Evolutionary conservation across 306 rosid species (phyloP), one percentile per base, ranked within the genome.

Genomic region (Mimosa pudica): DNA sequence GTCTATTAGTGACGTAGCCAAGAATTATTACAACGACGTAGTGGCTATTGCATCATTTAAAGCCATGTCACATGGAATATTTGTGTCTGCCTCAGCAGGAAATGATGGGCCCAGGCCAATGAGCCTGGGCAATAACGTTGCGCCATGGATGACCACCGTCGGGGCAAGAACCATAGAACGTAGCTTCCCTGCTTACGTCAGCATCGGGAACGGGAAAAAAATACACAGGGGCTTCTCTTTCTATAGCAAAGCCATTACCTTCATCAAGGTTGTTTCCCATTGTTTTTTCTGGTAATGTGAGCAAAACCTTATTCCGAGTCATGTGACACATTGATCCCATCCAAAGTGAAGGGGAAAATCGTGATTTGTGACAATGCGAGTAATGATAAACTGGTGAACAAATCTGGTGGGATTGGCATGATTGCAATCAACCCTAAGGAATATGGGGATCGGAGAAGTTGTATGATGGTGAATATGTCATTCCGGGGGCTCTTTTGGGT

Each of bases 111-210:
- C 97, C 5, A 55, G 78, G 3, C 10, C 79, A 0, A 84, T 75
- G 38, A 74, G 84, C 71, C 63, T 92, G 84, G 58, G 83, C 24
- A 92, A 91, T 58, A 88, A 86, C 44, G 87, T 85, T n/a, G 97
- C 98, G 0, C 98, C 98, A 7, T 94, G 97, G 98, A 62, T 88
- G 67, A 91, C 86, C 73, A 89, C 94, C 0, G 98, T 95, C 6
- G 97, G 98, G 13, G 97, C 97, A 1, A 97, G 98, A 79, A 91
- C 98, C 45, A 65, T 95, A 63, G 98, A 92, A 86, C 94, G 97
- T 30, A 92, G 92, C 69, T 95, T 95, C 83, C 98, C 98, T 0
- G 87, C 88, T 33, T 74, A 80, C 71, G 67, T 90, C 76, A 85
- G 77, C 75, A 90, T 91, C 10, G 97, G 97, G 77, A 87, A 91